Evolutionary conservation across 164 flowering plant genomes (phyloP), one percentile per base, ranked within the genome.

Genomic region (Warburgia ugandensis): DNA sequence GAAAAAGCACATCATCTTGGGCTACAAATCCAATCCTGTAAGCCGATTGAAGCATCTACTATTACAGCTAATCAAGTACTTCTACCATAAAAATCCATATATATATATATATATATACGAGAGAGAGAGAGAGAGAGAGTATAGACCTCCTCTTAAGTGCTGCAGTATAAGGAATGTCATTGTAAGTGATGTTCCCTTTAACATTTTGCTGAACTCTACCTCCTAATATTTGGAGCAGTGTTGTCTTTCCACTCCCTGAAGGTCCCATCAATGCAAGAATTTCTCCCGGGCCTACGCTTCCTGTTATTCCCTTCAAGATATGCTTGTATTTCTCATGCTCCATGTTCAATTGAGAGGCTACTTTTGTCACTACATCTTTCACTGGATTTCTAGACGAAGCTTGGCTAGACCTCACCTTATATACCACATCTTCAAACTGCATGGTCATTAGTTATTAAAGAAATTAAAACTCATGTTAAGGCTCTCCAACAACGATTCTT

Each of bases 231-330:
- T 80, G 83, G 40, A 88, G 68, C 33, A 88, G 66, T 16, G 98
- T 92, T 30, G 98, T 88, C 51, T 92, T 92, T 8, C 98, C 99
- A 60, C 99, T 89, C 5, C 99, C 99, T 12, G 99, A 94, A 61
- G 99, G 96, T 44, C 99, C 99, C 99, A 94, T 94, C 50, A 94
- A 63, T 29, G 97, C 97, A 49, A 94, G 86, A 32, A 89, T 76
- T 55, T 94, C 83, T 3, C 96, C 96, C 2, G 99, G 95, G 40
- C 84, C 79, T 19, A 83, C 63, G 64, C 97, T 84, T 49, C 97
- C 99, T 19, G 96, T 86, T 36, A 94, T 73, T 16, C 95, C 96
- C 49, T 72, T 84, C 55, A 89, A 50, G 47, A 94, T 89, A 13
- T 76, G 70, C 76, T 89, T 88, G 76, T 81, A 74, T 5, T 68